Conservation (phyloP, 75 land plant genomes). For the Picea sitchensis region DNA sequence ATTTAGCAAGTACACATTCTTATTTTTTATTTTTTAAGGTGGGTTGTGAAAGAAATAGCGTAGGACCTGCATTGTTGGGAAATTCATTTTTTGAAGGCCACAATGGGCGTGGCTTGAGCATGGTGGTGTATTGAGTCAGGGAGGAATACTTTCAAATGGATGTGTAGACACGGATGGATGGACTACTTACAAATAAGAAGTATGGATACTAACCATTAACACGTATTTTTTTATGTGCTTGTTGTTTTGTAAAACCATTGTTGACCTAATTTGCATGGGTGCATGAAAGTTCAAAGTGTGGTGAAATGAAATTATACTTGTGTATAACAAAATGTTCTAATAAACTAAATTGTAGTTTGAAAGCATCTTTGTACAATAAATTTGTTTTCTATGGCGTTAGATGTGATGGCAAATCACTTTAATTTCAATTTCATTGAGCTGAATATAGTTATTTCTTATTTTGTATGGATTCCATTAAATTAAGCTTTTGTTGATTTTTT, state of each 20-base stretch:
- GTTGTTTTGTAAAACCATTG: constrained; percentile 19
- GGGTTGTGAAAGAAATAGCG: too few species aligned
- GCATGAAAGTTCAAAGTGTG: neutral
- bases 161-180: constrained; percentile 83
- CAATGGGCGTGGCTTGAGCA: constrained; percentile 85
- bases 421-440: neutral
- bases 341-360: neutral
- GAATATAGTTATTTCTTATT: neutral
- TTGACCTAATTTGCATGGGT: constrained; percentile 14
- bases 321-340: neutral
- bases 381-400: neutral
- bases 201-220: constrained; percentile 85
- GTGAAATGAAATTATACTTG: neutral
- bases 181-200: constrained; percentile 76
- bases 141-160: constrained; percentile 79
- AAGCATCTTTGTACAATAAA: neutral
- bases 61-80: too few species aligned
- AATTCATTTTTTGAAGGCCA: too few species aligned
- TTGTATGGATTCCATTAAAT: too few species aligned
- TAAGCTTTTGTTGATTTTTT: too few species aligned
- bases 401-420: neutral
- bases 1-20: too few species aligned
- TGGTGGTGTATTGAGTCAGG: constrained; percentile 84
- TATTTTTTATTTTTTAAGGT: too few species aligned
- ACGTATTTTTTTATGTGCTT: constrained; percentile 44